Conservation (phyloP, 2,329 filamentous ascomycete species). For the Ophiostoma sp. region DNA sequence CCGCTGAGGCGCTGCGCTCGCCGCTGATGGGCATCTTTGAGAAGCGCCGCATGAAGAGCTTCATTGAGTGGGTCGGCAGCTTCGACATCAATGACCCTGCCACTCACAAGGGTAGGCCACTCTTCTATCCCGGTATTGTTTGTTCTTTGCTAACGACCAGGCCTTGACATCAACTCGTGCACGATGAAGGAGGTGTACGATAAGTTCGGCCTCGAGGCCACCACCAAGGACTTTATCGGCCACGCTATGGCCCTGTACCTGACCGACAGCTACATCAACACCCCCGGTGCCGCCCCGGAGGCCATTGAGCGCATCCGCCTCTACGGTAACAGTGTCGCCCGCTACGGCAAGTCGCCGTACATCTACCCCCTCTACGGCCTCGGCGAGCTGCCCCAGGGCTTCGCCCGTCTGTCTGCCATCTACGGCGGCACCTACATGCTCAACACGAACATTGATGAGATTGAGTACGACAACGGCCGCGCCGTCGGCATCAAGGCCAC, state of each 20-base stretch:
- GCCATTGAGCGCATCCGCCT: constrained; percentile 89
- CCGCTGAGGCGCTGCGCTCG: constrained; percentile 83
- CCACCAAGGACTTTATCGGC: constrained; percentile 92
- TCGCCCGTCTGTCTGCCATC: constrained; percentile 94
- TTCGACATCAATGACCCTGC: constrained; percentile 79
- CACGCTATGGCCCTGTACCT: constrained; percentile 97
- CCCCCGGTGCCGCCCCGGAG: constrained; percentile 73
- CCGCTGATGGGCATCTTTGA: constrained; percentile 97
- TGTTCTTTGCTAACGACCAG: constrained; percentile 44
- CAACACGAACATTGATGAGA: constrained; percentile 89
- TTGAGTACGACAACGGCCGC: constrained; percentile 80
- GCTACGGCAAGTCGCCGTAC: constrained; percentile 98
- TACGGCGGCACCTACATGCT: constrained; percentile 99
- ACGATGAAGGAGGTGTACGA: constrained; percentile 99
- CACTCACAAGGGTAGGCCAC: constrained; percentile 78
- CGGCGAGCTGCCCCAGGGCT: constrained; percentile 94
- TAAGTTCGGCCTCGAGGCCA: constrained; percentile 89
- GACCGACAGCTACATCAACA: constrained; percentile 81
- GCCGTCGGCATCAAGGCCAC: constrained; percentile 96
- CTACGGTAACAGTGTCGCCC: constrained; percentile 95
- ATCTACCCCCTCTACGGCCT: constrained; percentile 99
- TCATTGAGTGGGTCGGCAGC: constrained; percentile 90
- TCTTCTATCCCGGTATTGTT: background rate
- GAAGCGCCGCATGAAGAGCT: constrained; percentile 95
- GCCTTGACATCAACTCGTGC: constrained; percentile 73